Percentiles rank a stretch among this genome's conserved stretches.
Evolutionary conservation across 768 basidiomycete species (phyloP).

Genomic region (Rhodosporidiobolus odoratus): DNA sequence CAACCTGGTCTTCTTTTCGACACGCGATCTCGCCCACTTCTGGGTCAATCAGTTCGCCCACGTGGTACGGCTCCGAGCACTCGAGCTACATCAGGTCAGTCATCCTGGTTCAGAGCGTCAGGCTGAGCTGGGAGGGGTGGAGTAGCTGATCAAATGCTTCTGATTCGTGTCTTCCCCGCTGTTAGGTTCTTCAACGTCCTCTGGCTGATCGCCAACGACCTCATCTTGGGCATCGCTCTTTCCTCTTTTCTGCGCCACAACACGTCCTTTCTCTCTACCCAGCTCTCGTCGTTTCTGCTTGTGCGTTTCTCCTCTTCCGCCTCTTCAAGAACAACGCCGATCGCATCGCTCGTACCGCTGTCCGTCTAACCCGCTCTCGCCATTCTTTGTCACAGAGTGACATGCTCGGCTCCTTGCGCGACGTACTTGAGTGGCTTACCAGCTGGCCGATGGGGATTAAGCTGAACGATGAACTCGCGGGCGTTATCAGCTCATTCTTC

Average conservation of each 20-base stretch:
- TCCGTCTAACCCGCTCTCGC: too few relatives aligned
- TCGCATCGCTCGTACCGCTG: too few relatives aligned
- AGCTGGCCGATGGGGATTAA: slow-evolving; percentile 95
- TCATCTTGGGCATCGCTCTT: slow-evolving; percentile 72
- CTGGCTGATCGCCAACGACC: slow-evolving; percentile 86
- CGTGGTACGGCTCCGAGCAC: slow-evolving; percentile 6
- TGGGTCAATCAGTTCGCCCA: background rate
- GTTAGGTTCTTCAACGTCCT: slow-evolving; percentile 86
- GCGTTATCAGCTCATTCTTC: slow-evolving; percentile 71
- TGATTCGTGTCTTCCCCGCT: too few relatives aligned
- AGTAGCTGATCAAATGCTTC: too few relatives aligned
- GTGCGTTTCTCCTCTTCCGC: slow-evolving; percentile 44
- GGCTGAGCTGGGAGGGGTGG: too few relatives aligned
- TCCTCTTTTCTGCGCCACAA: slow-evolving; percentile 69
- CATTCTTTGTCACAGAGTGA: slow-evolving; percentile 42
- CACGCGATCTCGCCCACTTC: background rate
- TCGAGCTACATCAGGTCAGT: slow-evolving; percentile 14
- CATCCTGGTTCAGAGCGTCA: too few relatives aligned
- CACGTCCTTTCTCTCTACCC: slow-evolving; percentile 51
- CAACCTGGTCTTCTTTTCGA: slow-evolving; percentile 17
- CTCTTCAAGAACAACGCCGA: background rate
- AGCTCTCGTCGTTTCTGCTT: slow-evolving; percentile 48
- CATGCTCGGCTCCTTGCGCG: slow-evolving; percentile 54
- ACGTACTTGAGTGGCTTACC: slow-evolving; percentile 72
- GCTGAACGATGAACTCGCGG: slow-evolving; percentile 88